A percentile compares a stretch with the other conserved stretches of the same genome.
phyloP scores from a whole-genome alignment of 129 eudicot genomes.

The Tagetes erecta region DNA sequence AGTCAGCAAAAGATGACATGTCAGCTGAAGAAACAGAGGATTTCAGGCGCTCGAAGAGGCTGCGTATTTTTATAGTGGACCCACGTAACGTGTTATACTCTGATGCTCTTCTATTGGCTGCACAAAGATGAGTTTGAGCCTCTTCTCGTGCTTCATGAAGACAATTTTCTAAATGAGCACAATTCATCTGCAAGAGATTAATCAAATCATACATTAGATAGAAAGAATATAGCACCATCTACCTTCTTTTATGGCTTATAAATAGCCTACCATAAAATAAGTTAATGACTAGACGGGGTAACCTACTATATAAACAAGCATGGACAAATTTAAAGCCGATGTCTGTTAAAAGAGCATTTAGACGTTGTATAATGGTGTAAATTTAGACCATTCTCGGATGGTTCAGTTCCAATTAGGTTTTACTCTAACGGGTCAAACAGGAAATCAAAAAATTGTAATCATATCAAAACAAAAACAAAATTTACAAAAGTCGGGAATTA shows the following conservation, averaged over 20 bases:
- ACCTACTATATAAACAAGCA: background rate
- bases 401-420: background rate
- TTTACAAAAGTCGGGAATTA: background rate
- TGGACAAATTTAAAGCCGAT: background rate
- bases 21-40: conserved; percentile 61
- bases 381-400: background rate
- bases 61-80: conserved; percentile 70
- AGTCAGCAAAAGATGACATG: conserved; percentile 61
- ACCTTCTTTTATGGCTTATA: background rate
- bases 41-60: conserved; percentile 78
- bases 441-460: background rate
- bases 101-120: conserved; percentile 80
- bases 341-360: background rate
- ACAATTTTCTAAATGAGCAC: conserved; percentile 82
- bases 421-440: background rate
- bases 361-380: background rate
- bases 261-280: background rate
- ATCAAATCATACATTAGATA: background rate
- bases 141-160: conserved; percentile 91
- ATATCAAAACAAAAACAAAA: background rate
- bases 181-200: conserved; percentile 65
- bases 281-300: background rate
- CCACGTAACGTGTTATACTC: conserved; percentile 68
- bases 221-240: background rate
- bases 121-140: conserved; percentile 90